phyloP scores from a whole-genome alignment of 495 filamentous ascomycete genomes.

The Neurospora sp. region DNA sequence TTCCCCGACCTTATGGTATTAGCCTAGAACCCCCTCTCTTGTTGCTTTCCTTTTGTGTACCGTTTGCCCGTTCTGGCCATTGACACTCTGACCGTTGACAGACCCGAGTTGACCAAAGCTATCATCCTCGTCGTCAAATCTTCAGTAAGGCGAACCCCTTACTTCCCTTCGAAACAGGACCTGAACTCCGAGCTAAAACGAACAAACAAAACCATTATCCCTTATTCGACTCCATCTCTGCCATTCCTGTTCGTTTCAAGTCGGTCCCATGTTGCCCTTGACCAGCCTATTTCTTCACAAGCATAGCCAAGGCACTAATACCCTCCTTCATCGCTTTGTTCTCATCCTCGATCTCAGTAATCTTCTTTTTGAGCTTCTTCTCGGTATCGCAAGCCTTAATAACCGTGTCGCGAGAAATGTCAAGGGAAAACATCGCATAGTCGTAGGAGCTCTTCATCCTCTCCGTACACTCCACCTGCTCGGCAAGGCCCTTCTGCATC shows the following conservation, averaged over 20 bases:
- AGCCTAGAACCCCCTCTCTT: not conserved
- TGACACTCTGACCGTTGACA: not conserved
- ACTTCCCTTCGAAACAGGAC: not conserved
- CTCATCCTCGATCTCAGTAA: not conserved
- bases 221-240: not conserved
- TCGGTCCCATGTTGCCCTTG: not conserved
- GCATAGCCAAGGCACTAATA: accelerated
- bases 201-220: not conserved
- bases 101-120: not conserved
- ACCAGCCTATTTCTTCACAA: not conserved
- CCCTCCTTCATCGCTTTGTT: not conserved
- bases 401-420: not conserved
- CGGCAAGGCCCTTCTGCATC: not conserved
- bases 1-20: not conserved
- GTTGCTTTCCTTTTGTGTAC: not conserved
- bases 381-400: not conserved
- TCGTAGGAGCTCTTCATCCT: no score
- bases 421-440: no score
- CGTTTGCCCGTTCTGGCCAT: not conserved
- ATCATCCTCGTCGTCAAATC: not conserved
- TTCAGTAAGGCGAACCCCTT: not conserved
- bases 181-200: not conserved
- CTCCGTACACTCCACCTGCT: not conserved
- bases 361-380: not conserved
- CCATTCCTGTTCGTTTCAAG: not conserved